Conservation (phyloP, 768 basidiomycete genomes). For the Hygrocybe coccinea region DNA sequence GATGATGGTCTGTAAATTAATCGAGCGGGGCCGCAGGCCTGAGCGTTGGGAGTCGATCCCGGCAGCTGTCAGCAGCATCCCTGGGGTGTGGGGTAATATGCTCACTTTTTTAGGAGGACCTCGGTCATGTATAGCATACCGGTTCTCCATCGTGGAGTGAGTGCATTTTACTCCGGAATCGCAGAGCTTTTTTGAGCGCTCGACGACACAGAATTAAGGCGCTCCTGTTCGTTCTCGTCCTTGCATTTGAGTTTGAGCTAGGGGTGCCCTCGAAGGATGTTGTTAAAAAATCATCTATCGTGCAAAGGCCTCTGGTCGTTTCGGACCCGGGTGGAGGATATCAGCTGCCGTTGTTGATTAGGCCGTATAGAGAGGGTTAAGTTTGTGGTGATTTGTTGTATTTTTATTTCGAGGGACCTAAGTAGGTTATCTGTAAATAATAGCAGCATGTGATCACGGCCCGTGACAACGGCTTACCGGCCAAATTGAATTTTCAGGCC, state of each 20-base stretch:
- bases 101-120: constrained; percentile 49
- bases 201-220: constrained; percentile 33
- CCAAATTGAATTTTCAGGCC: background rate
- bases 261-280: constrained; percentile 46
- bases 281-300: constrained; percentile 33
- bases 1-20: background rate
- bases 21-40: constrained; percentile 31
- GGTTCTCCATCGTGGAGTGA: constrained; percentile 47
- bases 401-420: no score
- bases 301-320: constrained; percentile 42
- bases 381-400: no score
- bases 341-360: constrained; percentile 39
- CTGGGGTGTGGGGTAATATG: constrained; percentile 44
- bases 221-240: constrained; percentile 46
- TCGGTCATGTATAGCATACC: constrained; percentile 45
- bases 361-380: background rate
- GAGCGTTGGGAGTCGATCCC: constrained; percentile 46
- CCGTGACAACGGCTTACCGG: no score
- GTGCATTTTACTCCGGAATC: constrained; percentile 13
- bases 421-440: no score
- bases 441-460: no score
- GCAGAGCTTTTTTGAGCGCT: background rate
- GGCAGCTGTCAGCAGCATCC: constrained; percentile 32
- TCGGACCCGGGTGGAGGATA: constrained; percentile 35
- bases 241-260: constrained; percentile 51